Conservation (phyloP, 2,329 filamentous ascomycete genomes). For the Sclerotinia trifoliorum region DNA sequence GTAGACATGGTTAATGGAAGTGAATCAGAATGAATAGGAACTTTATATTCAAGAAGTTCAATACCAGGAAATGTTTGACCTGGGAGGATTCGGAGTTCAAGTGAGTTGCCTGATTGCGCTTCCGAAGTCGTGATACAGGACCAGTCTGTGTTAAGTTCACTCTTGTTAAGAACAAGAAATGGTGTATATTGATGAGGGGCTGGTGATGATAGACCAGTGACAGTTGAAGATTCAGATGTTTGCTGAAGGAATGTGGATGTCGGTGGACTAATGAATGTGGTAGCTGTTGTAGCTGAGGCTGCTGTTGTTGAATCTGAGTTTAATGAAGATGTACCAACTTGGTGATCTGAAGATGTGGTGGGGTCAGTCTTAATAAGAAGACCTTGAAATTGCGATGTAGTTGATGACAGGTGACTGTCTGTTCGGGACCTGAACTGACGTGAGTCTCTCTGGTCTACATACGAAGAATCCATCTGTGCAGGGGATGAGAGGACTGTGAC, state of each 20-base stretch:
- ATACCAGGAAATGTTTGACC: slow-evolving; percentile 29
- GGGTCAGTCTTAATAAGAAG: slow-evolving; percentile 34
- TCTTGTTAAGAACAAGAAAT: slow-evolving; percentile 36
- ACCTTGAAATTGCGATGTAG: slow-evolving; percentile 36
- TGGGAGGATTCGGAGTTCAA: slow-evolving; percentile 35
- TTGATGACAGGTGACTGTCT: slow-evolving; percentile 38
- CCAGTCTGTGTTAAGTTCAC: slow-evolving; percentile 37
- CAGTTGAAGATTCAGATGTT: slow-evolving; percentile 16
- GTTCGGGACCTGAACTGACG: slow-evolving; percentile 39
- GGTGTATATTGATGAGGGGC: slow-evolving; percentile 34
- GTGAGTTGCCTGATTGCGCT: slow-evolving; percentile 31
- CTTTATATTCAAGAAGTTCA: slow-evolving; percentile 24
- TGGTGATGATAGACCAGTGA: slow-evolving; percentile 25
- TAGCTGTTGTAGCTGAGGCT: slow-evolving; percentile 22
- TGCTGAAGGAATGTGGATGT: slow-evolving; percentile 22
- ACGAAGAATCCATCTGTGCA: slow-evolving; percentile 38
- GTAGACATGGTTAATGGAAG: slow-evolving; percentile 31
- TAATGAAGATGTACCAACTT: slow-evolving; percentile 29
- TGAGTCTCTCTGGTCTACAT: slow-evolving; percentile 40
- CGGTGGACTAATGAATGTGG: slow-evolving; percentile 20
- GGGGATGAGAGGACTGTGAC: slow-evolving; percentile 35
- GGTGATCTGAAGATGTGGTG: slow-evolving; percentile 27
- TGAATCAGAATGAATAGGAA: slow-evolving; percentile 25
- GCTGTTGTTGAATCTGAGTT: slow-evolving; percentile 32
- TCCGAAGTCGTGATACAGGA: slow-evolving; percentile 33